phyloP scores from a whole-genome alignment of 2,329 filamentous ascomycete species.

The Diplodia intermedia region DNA sequence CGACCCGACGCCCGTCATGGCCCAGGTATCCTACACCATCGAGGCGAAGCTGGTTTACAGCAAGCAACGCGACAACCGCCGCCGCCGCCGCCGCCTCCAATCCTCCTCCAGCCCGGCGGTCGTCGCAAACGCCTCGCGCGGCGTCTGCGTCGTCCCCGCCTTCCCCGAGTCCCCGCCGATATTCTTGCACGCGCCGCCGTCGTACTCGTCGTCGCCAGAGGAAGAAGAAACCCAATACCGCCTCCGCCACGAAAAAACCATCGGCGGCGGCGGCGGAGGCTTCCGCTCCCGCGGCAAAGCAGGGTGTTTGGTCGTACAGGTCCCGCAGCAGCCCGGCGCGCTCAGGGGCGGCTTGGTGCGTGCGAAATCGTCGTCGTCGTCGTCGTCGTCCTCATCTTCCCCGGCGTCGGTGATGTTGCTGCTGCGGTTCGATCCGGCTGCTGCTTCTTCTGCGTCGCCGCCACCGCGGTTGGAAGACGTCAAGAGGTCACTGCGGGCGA shows the following conservation, averaged over 20 bases:
- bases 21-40: slow-evolving; percentile 4
- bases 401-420: not conserved
- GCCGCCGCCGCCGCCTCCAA: no score
- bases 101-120: no score
- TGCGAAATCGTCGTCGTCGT: not conserved
- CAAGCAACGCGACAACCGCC: not conserved
- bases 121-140: not conserved
- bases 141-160: not conserved
- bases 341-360: not conserved
- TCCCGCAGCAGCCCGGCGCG: not conserved
- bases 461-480: not conserved
- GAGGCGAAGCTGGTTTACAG: not conserved
- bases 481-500: not conserved
- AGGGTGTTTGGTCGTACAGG: not conserved
- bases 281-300: not conserved
- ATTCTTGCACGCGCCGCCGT: not conserved
- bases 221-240: slow-evolving; percentile 1
- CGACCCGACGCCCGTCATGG: slow-evolving; percentile 19
- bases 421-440: not conserved
- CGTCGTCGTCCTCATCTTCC: no score
- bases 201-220: no score
- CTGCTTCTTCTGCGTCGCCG: no score
- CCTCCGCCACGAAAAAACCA: slow-evolving; percentile 7
- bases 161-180: not conserved
- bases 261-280: not conserved